phyloP scores from a whole-genome alignment of 2,329 filamentous ascomycete genomes.

The Talaromyces funiculosus region DNA sequence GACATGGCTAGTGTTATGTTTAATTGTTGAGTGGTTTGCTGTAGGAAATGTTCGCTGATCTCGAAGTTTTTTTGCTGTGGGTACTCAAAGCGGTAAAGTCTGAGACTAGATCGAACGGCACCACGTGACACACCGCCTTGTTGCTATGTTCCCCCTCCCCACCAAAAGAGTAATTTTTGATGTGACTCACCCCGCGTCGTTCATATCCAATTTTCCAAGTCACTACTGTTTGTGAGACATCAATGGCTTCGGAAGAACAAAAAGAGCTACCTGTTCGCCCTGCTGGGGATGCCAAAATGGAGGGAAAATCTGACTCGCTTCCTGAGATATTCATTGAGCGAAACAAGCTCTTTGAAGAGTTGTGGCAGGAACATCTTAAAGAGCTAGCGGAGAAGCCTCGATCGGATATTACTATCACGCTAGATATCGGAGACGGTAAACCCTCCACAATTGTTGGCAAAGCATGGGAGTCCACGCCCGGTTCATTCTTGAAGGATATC shows the following conservation, averaged over 20 bases:
- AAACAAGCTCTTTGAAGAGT: conserved; percentile 78
- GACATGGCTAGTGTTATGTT: conserved; percentile 46
- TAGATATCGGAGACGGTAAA: conserved; percentile 39
- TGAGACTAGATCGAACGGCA: conserved; percentile 21
- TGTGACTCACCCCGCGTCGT: conserved; percentile 12
- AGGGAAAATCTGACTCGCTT: conserved; percentile 35
- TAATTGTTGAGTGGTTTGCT: conserved; percentile 18
- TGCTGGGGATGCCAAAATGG: conserved; percentile 22
- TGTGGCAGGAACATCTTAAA: conserved; percentile 78
- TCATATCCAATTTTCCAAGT: neutral
- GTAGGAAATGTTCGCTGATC: conserved; percentile 24
- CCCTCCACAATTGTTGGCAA: conserved; percentile 53
- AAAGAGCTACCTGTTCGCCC: conserved; percentile 33
- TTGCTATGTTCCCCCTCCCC: conserved; percentile 20
- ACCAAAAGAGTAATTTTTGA: conserved; percentile 13
- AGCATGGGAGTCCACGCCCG: conserved; percentile 88
- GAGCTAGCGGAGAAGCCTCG: conserved; percentile 56
- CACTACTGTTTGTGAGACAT: neutral
- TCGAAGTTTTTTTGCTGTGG: conserved; percentile 33
- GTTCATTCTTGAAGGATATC: conserved; percentile 70
- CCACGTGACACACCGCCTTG: conserved; percentile 34
- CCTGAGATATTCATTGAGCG: conserved; percentile 78
- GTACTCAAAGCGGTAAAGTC: conserved; percentile 42
- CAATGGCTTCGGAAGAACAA: conserved; percentile 30
- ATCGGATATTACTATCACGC: conserved; percentile 45